Base-by-base conservation (phyloP, 345 rosid genomes). In the Pseudoturritis turrita region DNA sequence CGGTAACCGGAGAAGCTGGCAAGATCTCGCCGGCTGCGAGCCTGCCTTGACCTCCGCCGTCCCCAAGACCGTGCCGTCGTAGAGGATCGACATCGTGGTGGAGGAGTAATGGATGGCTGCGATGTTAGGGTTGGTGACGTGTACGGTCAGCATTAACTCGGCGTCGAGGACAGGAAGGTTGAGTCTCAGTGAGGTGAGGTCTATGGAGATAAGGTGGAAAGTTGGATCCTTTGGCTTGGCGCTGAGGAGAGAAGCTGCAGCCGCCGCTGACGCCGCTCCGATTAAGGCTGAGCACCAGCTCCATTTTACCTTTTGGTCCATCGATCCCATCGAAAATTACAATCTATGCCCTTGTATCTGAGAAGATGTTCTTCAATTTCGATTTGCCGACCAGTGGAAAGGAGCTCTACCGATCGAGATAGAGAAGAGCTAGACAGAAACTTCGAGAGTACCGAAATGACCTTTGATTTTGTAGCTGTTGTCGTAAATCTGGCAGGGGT, bases 201-300 rank as follows among this genome's bases (percentile, higher is more conserved):
- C 68, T 86, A 89, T 86, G 78, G 92, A 85, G 87, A 86, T 76
- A 26, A 93, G 76, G 77, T 87, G 82, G 85, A 93, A 90, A 12
- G 89, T 87, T n/a, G 98, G 98, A 80, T 93, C 97, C 50, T 80
- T 87, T 14, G 98, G 98, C 69, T 79, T 88, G 4, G 84, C 85
- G 23, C 33, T 63, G 61, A 86, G 12, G 13, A 86, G 72, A 19
- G 90, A 82, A 2, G 81, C 33, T 23, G 71, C 79, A 0, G 90
- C 93, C 2, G 79, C 50, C 1, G 94, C 90, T 1, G 92, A 75
- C 2, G 85, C 90, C 5, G 91, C 96, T 43, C 98, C 96, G 56
- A 86, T 47, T 1, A 82, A 2, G 10, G 96, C 96, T 26, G 96
- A 83, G 70, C 77, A 80, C 96, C 96, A 88, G 81, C 88, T 87